phyloP scores from a whole-genome alignment of 352 stramenopile species.

The Phytophthora pseudosyringae region DNA sequence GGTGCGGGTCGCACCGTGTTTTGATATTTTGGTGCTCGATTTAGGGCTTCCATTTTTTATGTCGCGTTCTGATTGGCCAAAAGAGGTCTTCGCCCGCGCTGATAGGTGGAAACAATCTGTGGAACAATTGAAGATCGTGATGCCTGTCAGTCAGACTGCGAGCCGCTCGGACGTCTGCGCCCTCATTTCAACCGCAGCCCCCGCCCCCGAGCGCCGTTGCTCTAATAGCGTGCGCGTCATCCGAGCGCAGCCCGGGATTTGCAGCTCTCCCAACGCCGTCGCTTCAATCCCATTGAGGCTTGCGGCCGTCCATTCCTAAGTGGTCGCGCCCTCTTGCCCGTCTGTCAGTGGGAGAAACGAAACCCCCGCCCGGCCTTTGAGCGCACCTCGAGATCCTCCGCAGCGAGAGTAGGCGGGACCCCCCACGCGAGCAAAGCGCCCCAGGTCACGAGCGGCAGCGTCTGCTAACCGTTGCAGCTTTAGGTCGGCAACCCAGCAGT shows the following conservation, averaged over 20 bases:
- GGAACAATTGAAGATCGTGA: slow-evolving; percentile 45
- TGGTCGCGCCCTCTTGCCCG: slow-evolving; percentile 16
- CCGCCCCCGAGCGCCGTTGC: background rate
- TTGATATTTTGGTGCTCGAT: background rate
- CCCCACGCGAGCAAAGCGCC: slow-evolving; percentile 1
- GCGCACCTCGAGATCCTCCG: slow-evolving; percentile 33
- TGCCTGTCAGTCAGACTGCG: slow-evolving; percentile 8
- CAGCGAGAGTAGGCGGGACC: slow-evolving; percentile 18
- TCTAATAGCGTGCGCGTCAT: background rate
- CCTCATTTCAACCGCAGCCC: slow-evolving; percentile 2
- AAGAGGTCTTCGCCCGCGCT: slow-evolving; percentile 5
- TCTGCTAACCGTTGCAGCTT: slow-evolving; percentile 5
- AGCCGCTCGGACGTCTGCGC: background rate
- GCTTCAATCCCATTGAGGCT: slow-evolving; percentile 7
- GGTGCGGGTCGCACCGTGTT: too few relatives aligned
- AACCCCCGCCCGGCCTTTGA: slow-evolving; percentile 29
- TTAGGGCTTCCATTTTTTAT: slow-evolving; percentile 19
- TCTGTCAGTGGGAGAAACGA: slow-evolving; percentile 32
- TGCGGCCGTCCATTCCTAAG: slow-evolving; percentile 20
- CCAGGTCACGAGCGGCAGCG: background rate
- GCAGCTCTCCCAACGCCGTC: slow-evolving; percentile 6
- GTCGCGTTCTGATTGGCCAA: slow-evolving; percentile 20
- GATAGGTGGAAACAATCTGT: slow-evolving; percentile 30
- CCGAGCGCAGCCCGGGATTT: slow-evolving; percentile 15
- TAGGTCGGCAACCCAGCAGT: background rate